Conservation (phyloP, 2,329 filamentous ascomycete species). For the Aureobasidium subglaciale region DNA sequence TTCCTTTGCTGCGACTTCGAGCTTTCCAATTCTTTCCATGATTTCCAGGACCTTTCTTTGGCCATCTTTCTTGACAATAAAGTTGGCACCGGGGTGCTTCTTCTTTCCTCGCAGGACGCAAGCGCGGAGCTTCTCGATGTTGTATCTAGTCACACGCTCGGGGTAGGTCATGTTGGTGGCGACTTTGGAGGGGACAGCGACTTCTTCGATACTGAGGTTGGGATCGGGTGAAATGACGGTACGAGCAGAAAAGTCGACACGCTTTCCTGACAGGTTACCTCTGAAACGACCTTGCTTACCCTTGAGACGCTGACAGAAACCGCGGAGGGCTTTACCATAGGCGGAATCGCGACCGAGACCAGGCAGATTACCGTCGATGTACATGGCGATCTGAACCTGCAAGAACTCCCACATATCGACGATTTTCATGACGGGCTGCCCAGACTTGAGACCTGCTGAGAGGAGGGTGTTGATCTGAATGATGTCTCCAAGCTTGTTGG, state of each 20-base stretch:
- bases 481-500: constrained; percentile 94
- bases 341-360: constrained; percentile 76
- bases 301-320: constrained; percentile 91
- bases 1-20: constrained; percentile 62
- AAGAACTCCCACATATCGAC: constrained; percentile 99
- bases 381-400: constrained; percentile 91
- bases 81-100: constrained; percentile 83
- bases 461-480: constrained; percentile 87
- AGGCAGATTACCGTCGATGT: constrained; percentile 94
- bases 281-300: constrained; percentile 96
- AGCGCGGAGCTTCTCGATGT: constrained; percentile 70
- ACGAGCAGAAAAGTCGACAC: constrained; percentile 94
- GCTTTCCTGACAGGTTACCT: constrained; percentile 94
- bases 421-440: constrained; percentile 77
- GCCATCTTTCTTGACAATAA: constrained; percentile 63
- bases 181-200: constrained; percentile 85
- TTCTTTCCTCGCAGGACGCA: constrained; percentile 69
- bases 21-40: constrained; percentile 41
- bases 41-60: constrained; percentile 66
- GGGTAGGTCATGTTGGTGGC: constrained; percentile 96
- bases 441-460: constrained; percentile 71
- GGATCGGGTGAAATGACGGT: constrained; percentile 98
- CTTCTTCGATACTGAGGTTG: constrained; percentile 86
- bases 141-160: constrained; percentile 76
- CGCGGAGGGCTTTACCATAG: constrained; percentile 80